These are phyloP conservation scores for Sisymbrium irio DNA, from an alignment of 345 rosid species.

Conservation along the genomic window DNA sequence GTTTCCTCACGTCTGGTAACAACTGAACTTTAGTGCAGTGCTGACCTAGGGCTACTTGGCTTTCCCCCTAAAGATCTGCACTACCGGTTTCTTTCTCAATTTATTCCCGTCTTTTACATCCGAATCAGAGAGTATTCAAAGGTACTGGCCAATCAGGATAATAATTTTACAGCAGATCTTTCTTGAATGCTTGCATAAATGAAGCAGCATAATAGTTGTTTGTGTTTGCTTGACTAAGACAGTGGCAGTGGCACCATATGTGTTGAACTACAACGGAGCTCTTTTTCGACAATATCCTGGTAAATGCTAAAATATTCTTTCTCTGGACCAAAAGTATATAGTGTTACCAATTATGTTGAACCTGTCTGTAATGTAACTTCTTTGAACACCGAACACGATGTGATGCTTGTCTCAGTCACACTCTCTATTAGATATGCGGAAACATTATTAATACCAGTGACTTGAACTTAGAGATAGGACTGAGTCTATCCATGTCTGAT, in stretches of 20 bases:
- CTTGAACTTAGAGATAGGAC: background rate
- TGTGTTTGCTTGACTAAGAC: conserved; percentile 59
- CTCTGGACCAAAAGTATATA: background rate
- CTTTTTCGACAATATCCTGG: conserved; percentile 94
- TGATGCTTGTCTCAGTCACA: conserved; percentile 2
- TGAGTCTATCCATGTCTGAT: conserved; percentile 3
- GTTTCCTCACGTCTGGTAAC: conserved; percentile 23
- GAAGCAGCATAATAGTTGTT: conserved; percentile 26
- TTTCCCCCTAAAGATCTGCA: conserved; percentile 95
- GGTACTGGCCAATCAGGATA: conserved; percentile 40
- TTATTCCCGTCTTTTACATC: conserved; percentile 75
- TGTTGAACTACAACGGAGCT: conserved; percentile 86
- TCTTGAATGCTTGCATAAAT: conserved; percentile 18
- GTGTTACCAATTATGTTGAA: background rate
- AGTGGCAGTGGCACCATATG: conserved; percentile 84
- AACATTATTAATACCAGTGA: conserved; percentile 11
- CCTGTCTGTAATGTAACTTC: conserved; percentile 7
- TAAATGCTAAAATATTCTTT: conserved; percentile 27
- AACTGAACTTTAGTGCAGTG: conserved; percentile 51
- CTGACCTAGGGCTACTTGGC: conserved; percentile 92
- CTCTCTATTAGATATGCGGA: background rate
- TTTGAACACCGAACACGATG: background rate
- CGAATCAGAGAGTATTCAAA: conserved; percentile 91
- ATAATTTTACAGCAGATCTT: conserved; percentile 1
- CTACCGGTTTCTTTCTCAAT: conserved; percentile 87